Conservation (phyloP, 208 protist species). For the Herpetomonas muscarum region DNA sequence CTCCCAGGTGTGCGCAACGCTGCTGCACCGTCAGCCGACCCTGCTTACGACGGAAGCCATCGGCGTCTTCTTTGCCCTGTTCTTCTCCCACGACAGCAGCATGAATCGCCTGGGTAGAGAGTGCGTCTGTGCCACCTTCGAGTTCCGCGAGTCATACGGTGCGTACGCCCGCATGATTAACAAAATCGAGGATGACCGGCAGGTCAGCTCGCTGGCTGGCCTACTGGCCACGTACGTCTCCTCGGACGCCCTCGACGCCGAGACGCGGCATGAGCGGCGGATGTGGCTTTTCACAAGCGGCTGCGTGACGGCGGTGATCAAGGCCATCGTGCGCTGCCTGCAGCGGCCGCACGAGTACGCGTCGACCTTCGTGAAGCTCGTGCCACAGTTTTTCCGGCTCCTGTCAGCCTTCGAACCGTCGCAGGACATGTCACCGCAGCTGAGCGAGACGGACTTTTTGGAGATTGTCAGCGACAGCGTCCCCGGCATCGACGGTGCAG, state of each 20-base stretch:
- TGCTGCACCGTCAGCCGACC: constrained; percentile 36
- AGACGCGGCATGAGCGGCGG: constrained; percentile 46
- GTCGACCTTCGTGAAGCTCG: constrained; percentile 38
- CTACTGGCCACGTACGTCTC: constrained; percentile 36
- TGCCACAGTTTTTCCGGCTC: constrained; percentile 67
- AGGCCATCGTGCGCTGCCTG: constrained; percentile 34
- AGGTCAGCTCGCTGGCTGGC: constrained; percentile 39
- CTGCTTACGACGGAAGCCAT: constrained; percentile 28
- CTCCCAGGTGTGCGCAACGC: constrained; percentile 38
- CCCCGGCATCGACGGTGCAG: constrained; percentile 29
- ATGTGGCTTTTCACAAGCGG: constrained; percentile 52
- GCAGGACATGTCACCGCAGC: constrained; percentile 40
- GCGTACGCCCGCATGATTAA: constrained; percentile 47
- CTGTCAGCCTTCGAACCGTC: constrained; percentile 65
- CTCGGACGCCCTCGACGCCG: constrained; percentile 16
- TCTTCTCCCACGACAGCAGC: constrained; percentile 30
- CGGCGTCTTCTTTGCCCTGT: constrained; percentile 41
- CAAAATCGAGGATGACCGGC: constrained; percentile 16
- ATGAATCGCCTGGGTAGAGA: constrained; percentile 46
- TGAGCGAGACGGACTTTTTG: constrained; percentile 47
- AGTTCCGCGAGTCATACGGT: constrained; percentile 40
- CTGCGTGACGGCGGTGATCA: constrained; percentile 56
- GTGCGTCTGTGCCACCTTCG: constrained; percentile 58
- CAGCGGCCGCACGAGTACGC: constrained; percentile 25
- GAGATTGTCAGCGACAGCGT: constrained; percentile 36